Conservation (phyloP, 1,284 basidiomycete genomes). For the Amylostereum chailletii region DNA sequence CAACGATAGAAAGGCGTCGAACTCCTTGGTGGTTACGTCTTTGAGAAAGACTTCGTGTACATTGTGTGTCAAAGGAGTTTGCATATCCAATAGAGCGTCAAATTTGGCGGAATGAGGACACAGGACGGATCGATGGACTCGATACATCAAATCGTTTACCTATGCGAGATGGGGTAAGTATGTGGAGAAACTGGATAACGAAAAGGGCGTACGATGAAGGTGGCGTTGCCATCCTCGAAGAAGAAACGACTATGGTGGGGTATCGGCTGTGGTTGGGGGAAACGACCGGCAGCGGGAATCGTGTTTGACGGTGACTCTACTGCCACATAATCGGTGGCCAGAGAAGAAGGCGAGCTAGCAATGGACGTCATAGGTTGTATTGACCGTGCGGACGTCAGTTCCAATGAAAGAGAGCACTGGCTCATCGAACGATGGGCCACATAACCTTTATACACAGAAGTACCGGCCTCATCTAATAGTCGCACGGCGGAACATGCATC, state of each 20-base stretch:
- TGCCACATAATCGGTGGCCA: too few relatives aligned
- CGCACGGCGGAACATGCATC: too few relatives aligned
- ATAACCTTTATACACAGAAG: too few relatives aligned
- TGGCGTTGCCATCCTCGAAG: slow-evolving; percentile 10
- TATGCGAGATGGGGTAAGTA: not conserved
- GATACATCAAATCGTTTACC: slow-evolving; percentile 6
- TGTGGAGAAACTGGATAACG: not conserved
- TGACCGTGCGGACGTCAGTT: too few relatives aligned
- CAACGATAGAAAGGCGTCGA: slow-evolving; percentile 10
- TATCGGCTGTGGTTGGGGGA: not conserved
- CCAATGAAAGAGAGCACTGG: too few relatives aligned
- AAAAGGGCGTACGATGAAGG: slow-evolving; percentile 5
- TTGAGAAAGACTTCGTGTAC: slow-evolving; percentile 1
- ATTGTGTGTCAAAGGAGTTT: not conserved
- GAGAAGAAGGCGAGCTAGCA: too few relatives aligned
- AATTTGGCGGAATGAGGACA: slow-evolving; percentile 8
- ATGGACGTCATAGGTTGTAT: too few relatives aligned
- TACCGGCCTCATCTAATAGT: too few relatives aligned
- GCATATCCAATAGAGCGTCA: not conserved
- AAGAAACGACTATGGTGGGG: slow-evolving; percentile 2
- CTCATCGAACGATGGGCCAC: too few relatives aligned
- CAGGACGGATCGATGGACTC: slow-evolving; percentile 10
- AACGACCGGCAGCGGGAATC: too few relatives aligned
- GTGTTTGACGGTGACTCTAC: too few relatives aligned
- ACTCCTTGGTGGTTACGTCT: slow-evolving; percentile 4